Percentiles rank a stretch among this genome's conserved stretches.
These are phyloP conservation scores for Starmerella lactis-condensi DNA, from an alignment of 805 yeast genomes.

Conservation along the genomic window DNA sequence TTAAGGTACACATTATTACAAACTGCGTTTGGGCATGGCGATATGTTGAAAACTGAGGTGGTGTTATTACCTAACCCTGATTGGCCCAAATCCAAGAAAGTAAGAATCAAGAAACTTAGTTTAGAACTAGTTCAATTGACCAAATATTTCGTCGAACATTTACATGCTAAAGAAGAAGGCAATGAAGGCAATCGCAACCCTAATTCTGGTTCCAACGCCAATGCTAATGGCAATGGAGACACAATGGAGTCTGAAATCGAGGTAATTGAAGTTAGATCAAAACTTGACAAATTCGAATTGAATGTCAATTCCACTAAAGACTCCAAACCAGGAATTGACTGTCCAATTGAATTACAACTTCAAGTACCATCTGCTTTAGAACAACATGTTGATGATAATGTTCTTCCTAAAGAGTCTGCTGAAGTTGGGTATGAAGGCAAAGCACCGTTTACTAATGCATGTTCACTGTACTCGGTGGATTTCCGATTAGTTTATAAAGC, in stretches of 20 bases:
- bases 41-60: conserved; percentile 19
- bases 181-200: background rate
- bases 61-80: conserved; percentile 24
- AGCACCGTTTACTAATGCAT: conserved; percentile 22
- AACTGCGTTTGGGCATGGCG: conserved; percentile 27
- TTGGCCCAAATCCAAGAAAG: conserved; percentile 23
- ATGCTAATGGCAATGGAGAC: background rate
- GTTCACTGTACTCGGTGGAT: conserved; percentile 22
- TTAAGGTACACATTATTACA: conserved; percentile 21
- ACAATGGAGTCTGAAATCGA: conserved; percentile 19
- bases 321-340: conserved; percentile 12
- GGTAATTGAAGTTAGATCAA: conserved; percentile 17
- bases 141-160: conserved; percentile 13
- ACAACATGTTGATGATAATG: conserved; percentile 13
- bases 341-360: conserved; percentile 17
- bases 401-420: conserved; percentile 20
- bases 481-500: conserved; percentile 22
- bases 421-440: conserved; percentile 23
- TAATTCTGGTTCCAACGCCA: background rate
- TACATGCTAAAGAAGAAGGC: background rate
- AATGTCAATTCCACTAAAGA: conserved; percentile 18
- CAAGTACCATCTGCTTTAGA: conserved; percentile 18
- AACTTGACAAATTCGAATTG: conserved; percentile 18
- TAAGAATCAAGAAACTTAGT: conserved; percentile 22
- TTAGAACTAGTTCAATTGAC: conserved; percentile 23